Evolutionary conservation across 2,329 filamentous ascomycete genomes (phyloP).

Genomic region (Hypomyces rosellus): DNA sequence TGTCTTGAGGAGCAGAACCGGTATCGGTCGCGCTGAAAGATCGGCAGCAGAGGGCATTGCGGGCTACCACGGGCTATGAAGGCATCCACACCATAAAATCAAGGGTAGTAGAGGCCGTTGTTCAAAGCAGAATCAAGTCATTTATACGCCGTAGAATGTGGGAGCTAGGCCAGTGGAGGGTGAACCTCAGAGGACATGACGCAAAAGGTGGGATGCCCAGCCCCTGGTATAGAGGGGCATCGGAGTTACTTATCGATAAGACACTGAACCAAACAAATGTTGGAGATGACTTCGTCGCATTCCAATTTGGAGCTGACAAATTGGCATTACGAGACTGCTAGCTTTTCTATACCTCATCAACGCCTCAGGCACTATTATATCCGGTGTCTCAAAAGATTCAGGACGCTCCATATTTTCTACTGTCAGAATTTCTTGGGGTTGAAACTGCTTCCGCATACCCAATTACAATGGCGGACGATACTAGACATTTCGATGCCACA

Average conservation of each 20-base stretch:
- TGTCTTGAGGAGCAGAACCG: slow-evolving; percentile 72
- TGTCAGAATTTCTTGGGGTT: neutral
- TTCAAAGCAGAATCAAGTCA: neutral
- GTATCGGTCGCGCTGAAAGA: slow-evolving; percentile 16
- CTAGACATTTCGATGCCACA: slow-evolving; percentile 23
- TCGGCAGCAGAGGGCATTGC: neutral
- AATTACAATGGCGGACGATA: slow-evolving; percentile 32
- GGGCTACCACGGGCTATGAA: neutral
- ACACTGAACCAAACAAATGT: neutral
- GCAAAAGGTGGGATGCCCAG: neutral
- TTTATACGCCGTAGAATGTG: neutral
- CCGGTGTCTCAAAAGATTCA: no score
- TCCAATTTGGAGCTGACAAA: slow-evolving; percentile 9
- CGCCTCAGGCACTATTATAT: no score
- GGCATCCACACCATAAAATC: neutral
- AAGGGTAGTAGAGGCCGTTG: neutral
- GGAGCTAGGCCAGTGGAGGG: neutral
- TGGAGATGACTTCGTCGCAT: slow-evolving; percentile 10
- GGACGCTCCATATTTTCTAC: no score
- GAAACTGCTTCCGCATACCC: neutral
- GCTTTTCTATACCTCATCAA: neutral
- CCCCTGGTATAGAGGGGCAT: neutral
- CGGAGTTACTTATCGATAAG: slow-evolving; percentile 14
- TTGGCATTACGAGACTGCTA: neutral
- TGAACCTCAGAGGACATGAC: neutral